phyloP scores from a whole-genome alignment of 2,329 filamentous ascomycete species.

The Beauveria caledonica region DNA sequence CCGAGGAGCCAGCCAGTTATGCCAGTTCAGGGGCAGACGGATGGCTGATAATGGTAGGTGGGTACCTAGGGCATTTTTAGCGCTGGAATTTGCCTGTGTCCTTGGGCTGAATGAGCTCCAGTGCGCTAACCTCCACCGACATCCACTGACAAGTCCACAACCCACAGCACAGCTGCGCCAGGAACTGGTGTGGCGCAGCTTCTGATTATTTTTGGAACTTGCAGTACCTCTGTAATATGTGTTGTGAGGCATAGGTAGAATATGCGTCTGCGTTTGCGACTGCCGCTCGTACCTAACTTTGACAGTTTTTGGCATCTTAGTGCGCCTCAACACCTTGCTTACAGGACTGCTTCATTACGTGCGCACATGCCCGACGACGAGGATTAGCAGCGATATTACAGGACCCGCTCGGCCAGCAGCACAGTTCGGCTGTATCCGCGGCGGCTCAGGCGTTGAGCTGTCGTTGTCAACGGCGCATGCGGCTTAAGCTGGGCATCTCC shows the following conservation, averaged over 20 bases:
- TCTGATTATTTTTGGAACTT: neutral
- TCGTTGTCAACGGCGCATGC: neutral
- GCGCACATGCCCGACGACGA: neutral
- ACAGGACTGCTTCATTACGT: neutral
- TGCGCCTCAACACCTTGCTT: neutral
- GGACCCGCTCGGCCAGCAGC: neutral
- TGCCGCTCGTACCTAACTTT: neutral
- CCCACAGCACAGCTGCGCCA: neutral
- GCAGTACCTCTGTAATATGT: too few species aligned
- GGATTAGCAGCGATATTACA: neutral
- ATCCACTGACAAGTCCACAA: neutral
- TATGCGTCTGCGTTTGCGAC: neutral
- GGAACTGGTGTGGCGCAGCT: neutral
- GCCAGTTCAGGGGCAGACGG: neutral
- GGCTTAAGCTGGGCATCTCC: too few species aligned
- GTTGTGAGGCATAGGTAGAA: too few species aligned
- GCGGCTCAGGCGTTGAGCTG: neutral
- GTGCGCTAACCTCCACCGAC: neutral
- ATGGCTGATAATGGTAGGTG: neutral
- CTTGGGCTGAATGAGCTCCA: neutral
- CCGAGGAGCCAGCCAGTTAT: neutral
- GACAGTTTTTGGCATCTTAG: too few species aligned
- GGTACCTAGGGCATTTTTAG: neutral
- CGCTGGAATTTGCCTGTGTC: neutral
- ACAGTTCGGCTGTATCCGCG: neutral